Evolutionary conservation across 2,329 filamentous ascomycete genomes (phyloP).

Genomic region (Cordyceps farinosa): DNA sequence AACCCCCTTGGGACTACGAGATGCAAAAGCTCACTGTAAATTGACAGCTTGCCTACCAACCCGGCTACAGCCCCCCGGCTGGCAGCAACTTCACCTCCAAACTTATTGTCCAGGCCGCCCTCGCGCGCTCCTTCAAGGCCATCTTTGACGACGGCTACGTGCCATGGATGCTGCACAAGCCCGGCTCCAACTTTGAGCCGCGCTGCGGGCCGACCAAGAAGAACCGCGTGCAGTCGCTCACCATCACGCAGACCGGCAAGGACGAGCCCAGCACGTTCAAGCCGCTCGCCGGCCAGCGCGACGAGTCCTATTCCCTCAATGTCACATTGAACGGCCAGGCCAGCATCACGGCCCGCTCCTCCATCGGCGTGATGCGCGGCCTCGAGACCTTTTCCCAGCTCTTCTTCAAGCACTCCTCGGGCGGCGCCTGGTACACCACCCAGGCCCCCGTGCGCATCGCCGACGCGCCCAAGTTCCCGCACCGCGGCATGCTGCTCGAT

Average conservation of each 20-base stretch:
- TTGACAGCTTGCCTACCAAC: conserved; percentile 46
- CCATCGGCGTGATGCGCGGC: conserved; percentile 67
- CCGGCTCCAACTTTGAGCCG: conserved; percentile 64
- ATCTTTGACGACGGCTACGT: conserved; percentile 68
- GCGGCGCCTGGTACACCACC: conserved; percentile 58
- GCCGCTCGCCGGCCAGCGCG: conserved; percentile 59
- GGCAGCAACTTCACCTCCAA: conserved; percentile 44
- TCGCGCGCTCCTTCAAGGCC: conserved; percentile 57
- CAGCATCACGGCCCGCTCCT: conserved; percentile 61
- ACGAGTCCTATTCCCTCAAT: conserved; percentile 72
- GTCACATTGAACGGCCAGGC: conserved; percentile 57
- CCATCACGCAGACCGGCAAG: conserved; percentile 55
- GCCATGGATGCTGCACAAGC: conserved; percentile 73
- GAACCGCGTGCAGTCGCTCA: conserved; percentile 55
- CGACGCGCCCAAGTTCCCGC: conserved; percentile 71
- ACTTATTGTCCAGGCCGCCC: conserved; percentile 52
- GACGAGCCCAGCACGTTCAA: conserved; percentile 56
- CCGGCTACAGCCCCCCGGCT: conserved; percentile 40
- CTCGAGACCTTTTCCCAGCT: conserved; percentile 76
- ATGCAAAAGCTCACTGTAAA: not conserved
- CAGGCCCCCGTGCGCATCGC: conserved; percentile 66
- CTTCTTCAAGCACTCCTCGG: conserved; percentile 66
- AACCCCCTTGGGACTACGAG: too few relatives aligned
- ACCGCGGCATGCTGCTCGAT: conserved; percentile 79
- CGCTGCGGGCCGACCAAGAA: conserved; percentile 33